These are phyloP conservation scores for Coffea eugenioides DNA, from an alignment of 257 asterid genomes.

Conservation along the genomic window DNA sequence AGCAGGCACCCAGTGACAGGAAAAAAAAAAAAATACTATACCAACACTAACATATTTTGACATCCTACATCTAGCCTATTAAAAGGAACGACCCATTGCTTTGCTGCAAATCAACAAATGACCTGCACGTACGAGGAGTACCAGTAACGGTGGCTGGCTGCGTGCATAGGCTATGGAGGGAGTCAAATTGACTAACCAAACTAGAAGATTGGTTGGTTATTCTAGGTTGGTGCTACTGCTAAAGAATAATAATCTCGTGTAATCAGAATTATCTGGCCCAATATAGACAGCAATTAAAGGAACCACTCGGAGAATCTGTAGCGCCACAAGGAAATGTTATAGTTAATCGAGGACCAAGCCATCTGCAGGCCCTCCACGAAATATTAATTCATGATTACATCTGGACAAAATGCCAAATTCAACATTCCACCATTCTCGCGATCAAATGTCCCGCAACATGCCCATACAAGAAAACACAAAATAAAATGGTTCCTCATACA, in stretches of 20 bases:
- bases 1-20: no score
- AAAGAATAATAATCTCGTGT: background rate
- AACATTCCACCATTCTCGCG: background rate
- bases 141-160: no score
- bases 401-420: background rate
- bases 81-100: no score
- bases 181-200: no score
- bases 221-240: no score
- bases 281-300: background rate
- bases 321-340: background rate
- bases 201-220: no score
- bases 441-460: background rate
- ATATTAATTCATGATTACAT: background rate
- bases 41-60: no score
- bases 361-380: background rate
- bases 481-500: background rate
- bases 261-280: background rate
- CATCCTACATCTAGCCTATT: no score
- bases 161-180: no score
- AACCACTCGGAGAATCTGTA: background rate
- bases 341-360: background rate
- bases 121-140: no score
- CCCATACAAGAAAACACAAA: background rate
- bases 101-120: no score
- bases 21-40: no score